phyloP scores from a whole-genome alignment of 768 basidiomycete genomes.

The Boletellus sp. region DNA sequence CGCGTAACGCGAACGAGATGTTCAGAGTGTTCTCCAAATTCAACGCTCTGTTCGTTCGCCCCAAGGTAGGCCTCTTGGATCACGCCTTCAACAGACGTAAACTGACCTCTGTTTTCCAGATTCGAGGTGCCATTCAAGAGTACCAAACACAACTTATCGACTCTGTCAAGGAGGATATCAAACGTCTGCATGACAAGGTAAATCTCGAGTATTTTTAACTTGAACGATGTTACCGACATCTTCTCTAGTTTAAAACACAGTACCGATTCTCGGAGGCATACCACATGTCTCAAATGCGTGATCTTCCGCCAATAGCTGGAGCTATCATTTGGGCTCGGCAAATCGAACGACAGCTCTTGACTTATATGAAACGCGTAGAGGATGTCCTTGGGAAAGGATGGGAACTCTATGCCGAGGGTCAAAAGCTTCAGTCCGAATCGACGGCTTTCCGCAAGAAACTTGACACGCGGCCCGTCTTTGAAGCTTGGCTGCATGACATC shows the following conservation, averaged over 20 bases:
- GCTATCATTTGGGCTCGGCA: constrained; percentile 99
- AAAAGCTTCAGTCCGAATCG: constrained; percentile 91
- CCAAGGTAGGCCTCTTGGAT: constrained; percentile 58
- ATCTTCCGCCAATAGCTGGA: constrained; percentile 95
- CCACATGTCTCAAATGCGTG: constrained; percentile 98
- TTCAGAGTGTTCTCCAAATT: constrained; percentile 99
- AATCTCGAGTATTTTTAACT: not conserved
- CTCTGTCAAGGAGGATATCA: constrained; percentile 97
- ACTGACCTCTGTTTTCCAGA: constrained; percentile 41
- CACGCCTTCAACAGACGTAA: not conserved
- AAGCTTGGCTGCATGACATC: constrained; percentile 96
- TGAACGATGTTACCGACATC: not conserved
- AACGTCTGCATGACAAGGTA: constrained; percentile 89
- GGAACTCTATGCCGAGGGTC: constrained; percentile 99
- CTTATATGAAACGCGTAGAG: constrained; percentile 99
- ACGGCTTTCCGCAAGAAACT: constrained; percentile 93
- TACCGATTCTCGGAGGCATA: constrained; percentile 95
- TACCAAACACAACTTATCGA: constrained; percentile 99
- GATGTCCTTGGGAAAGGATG: constrained; percentile 97
- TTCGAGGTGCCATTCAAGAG: constrained; percentile 97
- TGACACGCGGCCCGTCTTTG: constrained; percentile 89
- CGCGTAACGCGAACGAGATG: constrained; percentile 98
- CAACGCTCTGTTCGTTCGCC: constrained; percentile 93
- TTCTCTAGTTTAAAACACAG: constrained; percentile 81
- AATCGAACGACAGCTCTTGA: constrained; percentile 91